These are phyloP conservation scores for Pelargonium exstipulatum DNA, from an alignment of 441 rosid genomes.

Conservation along the genomic window DNA sequence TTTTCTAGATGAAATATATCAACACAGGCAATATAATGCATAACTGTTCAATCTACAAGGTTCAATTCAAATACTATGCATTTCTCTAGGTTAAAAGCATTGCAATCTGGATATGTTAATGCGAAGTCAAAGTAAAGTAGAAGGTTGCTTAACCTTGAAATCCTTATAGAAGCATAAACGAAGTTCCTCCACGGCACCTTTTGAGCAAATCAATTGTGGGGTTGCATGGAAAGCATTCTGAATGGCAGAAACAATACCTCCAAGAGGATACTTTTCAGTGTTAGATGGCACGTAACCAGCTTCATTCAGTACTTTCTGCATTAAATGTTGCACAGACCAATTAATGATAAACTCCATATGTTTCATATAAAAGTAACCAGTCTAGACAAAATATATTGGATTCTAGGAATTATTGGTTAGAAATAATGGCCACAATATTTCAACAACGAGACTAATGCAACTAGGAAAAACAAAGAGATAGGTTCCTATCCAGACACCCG, in stretches of 20 bases:
- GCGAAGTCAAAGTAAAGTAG: conserved; percentile 3
- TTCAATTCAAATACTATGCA: background rate
- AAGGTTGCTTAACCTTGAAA: conserved; percentile 52
- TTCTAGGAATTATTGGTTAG: too few relatives aligned
- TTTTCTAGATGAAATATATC: background rate
- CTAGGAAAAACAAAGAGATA: background rate
- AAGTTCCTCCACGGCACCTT: conserved; percentile 60
- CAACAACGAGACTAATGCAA: too few relatives aligned
- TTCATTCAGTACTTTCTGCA: conserved; percentile 66
- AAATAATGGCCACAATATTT: too few relatives aligned
- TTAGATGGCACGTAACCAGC: conserved; percentile 89
- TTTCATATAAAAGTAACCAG: too few relatives aligned
- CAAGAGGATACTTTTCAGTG: conserved; percentile 81
- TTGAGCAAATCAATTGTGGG: conserved; percentile 62
- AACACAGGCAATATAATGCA: background rate
- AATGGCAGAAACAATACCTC: conserved; percentile 77
- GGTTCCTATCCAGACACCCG: background rate
- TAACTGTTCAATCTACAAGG: background rate
- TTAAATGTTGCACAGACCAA: conserved; percentile 20
- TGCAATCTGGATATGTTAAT: background rate
- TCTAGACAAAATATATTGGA: too few relatives aligned
- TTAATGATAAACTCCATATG: background rate
- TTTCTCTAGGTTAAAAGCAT: background rate
- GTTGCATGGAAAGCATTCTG: conserved; percentile 76
- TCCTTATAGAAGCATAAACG: conserved; percentile 79